Evolutionary conservation across 2,329 filamentous ascomycete genomes (phyloP).

Genomic region (Ophiostoma tasmaniense): DNA sequence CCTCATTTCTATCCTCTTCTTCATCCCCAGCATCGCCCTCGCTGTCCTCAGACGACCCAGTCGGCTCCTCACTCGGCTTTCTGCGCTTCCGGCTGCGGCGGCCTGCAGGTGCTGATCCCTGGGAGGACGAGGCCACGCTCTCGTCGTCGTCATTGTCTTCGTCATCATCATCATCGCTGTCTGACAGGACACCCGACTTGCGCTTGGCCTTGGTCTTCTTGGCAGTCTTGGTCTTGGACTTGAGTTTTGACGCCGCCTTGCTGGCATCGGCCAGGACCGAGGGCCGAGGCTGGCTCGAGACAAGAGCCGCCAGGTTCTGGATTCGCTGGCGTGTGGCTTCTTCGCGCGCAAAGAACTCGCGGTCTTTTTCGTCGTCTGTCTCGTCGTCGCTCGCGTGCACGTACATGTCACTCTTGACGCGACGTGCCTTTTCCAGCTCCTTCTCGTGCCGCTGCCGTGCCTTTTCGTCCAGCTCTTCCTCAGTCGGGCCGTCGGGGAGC

Average conservation of each 20-base stretch:
- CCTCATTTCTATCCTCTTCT: neutral
- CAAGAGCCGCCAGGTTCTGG: conserved; percentile 20
- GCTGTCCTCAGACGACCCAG: conserved; percentile 8
- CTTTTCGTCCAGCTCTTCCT: conserved; percentile 56
- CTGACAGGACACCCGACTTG: conserved; percentile 22
- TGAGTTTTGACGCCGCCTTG: neutral
- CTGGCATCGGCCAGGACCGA: neutral
- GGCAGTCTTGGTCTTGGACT: neutral
- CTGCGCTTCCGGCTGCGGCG: conserved; percentile 16
- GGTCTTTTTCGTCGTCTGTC: conserved; percentile 63
- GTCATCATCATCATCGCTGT: conserved; percentile 20
- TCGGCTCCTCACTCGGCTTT: conserved; percentile 18
- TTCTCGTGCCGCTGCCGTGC: conserved; percentile 54
- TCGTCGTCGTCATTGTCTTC: conserved; percentile 1
- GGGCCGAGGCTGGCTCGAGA: neutral
- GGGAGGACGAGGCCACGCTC: neutral
- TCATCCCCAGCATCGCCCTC: conserved; percentile 5
- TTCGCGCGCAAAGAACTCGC: conserved; percentile 71
- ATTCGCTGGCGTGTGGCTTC: conserved; percentile 52
- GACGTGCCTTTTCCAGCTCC: conserved; percentile 66
- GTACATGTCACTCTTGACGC: conserved; percentile 77
- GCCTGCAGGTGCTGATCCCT: neutral
- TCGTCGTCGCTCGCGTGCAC: conserved; percentile 84
- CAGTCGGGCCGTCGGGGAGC: conserved; percentile 33
- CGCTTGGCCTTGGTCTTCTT: conserved; percentile 17